These are phyloP conservation scores for Daedaleopsis sinensis DNA, from an alignment of 768 basidiomycete species.

Conservation along the genomic window DNA sequence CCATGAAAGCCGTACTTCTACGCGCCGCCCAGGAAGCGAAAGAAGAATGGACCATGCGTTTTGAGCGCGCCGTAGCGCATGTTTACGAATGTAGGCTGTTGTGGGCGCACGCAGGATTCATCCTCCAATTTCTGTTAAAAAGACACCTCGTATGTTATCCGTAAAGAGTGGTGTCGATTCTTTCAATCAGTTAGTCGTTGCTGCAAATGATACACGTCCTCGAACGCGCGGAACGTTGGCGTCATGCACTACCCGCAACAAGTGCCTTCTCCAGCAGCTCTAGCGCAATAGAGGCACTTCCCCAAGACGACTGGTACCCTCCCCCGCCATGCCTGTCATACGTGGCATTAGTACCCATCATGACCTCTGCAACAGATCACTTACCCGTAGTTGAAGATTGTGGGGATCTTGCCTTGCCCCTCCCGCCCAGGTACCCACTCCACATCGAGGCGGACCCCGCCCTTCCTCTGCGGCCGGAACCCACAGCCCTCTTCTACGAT, in stretches of 20 bases:
- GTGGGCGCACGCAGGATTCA: no score
- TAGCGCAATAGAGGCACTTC: constrained; percentile 54
- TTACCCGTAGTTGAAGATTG: constrained; percentile 70
- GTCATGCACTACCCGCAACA: neutral
- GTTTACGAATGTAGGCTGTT: no score
- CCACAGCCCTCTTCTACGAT: constrained; percentile 55
- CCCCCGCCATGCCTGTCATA: constrained; percentile 59
- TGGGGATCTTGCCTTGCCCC: constrained; percentile 41
- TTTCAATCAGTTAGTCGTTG: no score
- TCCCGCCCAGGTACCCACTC: constrained; percentile 40
- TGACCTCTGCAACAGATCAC: constrained; percentile 16
- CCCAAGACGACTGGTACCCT: constrained; percentile 70
- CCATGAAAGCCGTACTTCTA: no score
- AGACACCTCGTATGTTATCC: no score
- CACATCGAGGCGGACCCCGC: constrained; percentile 63
- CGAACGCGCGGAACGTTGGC: no score
- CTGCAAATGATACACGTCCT: no score
- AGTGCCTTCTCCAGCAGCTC: constrained; percentile 49
- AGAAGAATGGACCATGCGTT: no score
- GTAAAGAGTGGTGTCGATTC: no score
- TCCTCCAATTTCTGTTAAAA: no score
- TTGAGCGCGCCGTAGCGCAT: no score
- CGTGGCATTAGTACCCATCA: neutral
- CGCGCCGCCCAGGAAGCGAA: no score
- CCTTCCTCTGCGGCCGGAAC: constrained; percentile 65